Evolutionary conservation across 768 basidiomycete species (phyloP), one percentile per base, ranked within the genome.

Genomic region (Trametes villosa): DNA sequence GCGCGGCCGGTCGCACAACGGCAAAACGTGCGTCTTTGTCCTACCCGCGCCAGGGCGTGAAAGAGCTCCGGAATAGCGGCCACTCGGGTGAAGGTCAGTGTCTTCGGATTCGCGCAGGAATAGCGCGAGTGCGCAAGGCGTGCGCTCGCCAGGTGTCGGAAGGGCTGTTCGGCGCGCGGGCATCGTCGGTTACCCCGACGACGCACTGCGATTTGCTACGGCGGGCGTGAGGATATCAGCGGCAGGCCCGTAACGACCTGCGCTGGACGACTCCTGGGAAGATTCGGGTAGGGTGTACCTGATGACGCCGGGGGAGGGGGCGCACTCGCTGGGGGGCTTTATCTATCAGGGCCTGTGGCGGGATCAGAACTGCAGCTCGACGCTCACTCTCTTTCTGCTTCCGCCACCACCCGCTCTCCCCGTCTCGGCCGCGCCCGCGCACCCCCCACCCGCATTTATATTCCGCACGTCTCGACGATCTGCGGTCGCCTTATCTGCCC

Each of bases 371-470:
- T 22, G 27, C 44, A 40, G 6, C 20, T 20, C 22, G 46, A 41
- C 42, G 27, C 40, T 31, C 30, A 18, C 31, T 13, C 50, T 52
- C 27, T 20, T 36, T 50, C 29, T 9, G 31, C 42, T 50, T 34
- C 57, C 57, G 47, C 57, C 49, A 59, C 50, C 49, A 59, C 34
- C 57, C 41, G 36, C 48, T 13, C 41, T 17, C 12, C 50, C 26
- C 24, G 26, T 1, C 34, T 30, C 41, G 9, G 41, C 48, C 29
- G 41, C 57, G 24, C 30, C 24, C 38, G 15, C 18, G 12, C 30
- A 17, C 15, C 18, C 26, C 9, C 49, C 30, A n/a, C 17, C 29
- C 12, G 1, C 26, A 1, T 29, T 40, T 27, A 22, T 38, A 24
- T 17, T 22, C 50, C 46, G 45, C 41, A 22, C 27, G 41, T 54